Evolutionary conservation across 2,329 filamentous ascomycete species (phyloP).

Genomic region (Alternaria viburni): DNA sequence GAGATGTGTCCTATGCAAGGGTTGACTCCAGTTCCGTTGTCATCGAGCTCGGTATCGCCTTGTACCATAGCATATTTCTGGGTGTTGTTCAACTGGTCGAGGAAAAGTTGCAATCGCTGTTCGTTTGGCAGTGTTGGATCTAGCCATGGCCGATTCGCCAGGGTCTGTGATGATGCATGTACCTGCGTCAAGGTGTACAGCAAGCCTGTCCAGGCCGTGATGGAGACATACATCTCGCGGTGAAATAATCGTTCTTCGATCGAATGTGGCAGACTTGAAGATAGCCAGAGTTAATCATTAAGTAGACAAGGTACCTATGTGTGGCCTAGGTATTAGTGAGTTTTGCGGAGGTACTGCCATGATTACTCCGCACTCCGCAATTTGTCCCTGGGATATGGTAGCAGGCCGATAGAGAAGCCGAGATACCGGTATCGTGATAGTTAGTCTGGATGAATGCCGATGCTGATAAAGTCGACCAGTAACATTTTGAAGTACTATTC

Average conservation of each 20-base stretch:
- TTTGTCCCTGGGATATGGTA: neutral
- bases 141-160: neutral
- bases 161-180: neutral
- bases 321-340: neutral
- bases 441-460: neutral
- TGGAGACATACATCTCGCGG: neutral
- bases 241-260: neutral
- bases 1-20: slow-evolving; percentile 5
- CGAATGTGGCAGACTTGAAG: neutral
- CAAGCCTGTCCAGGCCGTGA: neutral
- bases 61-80: slow-evolving; percentile 6
- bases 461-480: neutral
- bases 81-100: slow-evolving; percentile 2
- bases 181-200: neutral
- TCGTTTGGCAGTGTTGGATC: neutral
- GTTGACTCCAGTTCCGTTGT: slow-evolving; percentile 1
- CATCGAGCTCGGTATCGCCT: slow-evolving; percentile 4
- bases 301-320: neutral
- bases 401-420: neutral
- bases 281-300: neutral
- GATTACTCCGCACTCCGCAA: neutral
- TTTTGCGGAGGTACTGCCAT: neutral
- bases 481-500: neutral
- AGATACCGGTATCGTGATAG: neutral
- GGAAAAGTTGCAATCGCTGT: neutral